Evolutionary conservation across 331 rosid species (phyloP), one percentile per base, ranked within the genome.

Genomic region (Stylosanthes scabra): DNA sequence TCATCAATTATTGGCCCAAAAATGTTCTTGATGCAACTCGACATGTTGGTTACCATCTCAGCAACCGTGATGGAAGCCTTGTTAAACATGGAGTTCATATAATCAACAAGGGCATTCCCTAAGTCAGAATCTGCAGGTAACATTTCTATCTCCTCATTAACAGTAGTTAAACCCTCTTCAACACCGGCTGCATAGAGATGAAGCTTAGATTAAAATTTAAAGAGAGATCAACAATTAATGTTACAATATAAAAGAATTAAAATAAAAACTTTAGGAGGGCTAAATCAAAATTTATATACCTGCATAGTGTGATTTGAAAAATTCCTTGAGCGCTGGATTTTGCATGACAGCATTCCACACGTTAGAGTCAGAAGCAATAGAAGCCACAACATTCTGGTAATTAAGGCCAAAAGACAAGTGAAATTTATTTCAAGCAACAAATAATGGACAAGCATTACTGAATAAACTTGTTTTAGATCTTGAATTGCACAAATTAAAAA

Each of bases 321-420:
- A 90, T 40, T 83, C 83, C 72, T 81, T 79, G 7, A 92, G 49
- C 7, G 2, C 74, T 7, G 86, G 71, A 72, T 90, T 92, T 56
- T 76, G 76, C 81, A 81, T 41, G 76, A 88, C 15, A 5, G 96
- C 97, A 67, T 72, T 77, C 96, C 92, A 90, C 60, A 90, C 74
- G 20, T 80, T 85, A 0, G 75, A 85, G 69, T 92, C 96, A 45
- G 76, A 58, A 29, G 86, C 82, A 72, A 92, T 58, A 14, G 98
- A 92, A 20, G 92, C 87, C 7, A 92, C 88, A 57, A 81, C 88
- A 74, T 20, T 86, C 96, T 92, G 80, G n/a, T n/a, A n/a, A 15
- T 37, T 14, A 59, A 72, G 74, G 56, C 39, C 71, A 46, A 46
- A 46, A 59, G 62, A 58, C 31, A 55, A 52, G 65, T 7, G 47